Percentiles rank a stretch among this genome's conserved stretches.
These are phyloP conservation scores for Pseudoturritis turrita DNA, from an alignment of 345 rosid species.

Conservation along the genomic window DNA sequence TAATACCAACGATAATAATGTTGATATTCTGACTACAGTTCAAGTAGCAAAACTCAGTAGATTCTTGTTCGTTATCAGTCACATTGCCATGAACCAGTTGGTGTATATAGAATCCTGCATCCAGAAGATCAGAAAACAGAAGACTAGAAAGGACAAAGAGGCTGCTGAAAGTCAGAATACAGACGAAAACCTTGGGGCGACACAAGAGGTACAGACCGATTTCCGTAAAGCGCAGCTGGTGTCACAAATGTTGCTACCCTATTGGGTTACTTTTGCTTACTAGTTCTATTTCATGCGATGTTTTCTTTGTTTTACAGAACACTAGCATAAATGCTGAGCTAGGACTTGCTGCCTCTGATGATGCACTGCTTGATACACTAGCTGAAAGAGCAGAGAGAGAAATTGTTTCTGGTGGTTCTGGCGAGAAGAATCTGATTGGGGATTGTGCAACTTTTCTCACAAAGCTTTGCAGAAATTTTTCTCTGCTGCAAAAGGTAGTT, in stretches of 20 bases:
- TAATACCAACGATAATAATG: conserved; percentile 29
- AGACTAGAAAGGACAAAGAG: conserved; percentile 45
- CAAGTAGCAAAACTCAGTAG: conserved; percentile 79
- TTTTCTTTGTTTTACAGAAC: conserved; percentile 45
- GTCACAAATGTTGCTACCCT: background rate
- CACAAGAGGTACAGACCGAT: conserved; percentile 23
- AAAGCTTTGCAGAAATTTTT: conserved; percentile 84
- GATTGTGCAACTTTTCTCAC: conserved; percentile 74
- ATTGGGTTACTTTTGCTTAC: background rate
- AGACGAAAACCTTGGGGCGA: conserved; percentile 20
- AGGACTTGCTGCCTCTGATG: conserved; percentile 94
- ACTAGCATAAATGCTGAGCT: conserved; percentile 81
- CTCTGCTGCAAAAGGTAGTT: conserved; percentile 78
- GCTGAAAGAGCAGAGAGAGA: conserved; percentile 91
- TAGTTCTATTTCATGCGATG: background rate
- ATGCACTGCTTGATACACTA: conserved; percentile 73
- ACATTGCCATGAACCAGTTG: conserved; percentile 92
- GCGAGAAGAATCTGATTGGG: conserved; percentile 71
- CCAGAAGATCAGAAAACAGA: conserved; percentile 85
- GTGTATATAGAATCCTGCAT: conserved; percentile 85
- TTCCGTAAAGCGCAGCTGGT: background rate
- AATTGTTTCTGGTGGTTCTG: conserved; percentile 64
- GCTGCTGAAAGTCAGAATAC: conserved; percentile 38
- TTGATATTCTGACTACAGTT: conserved; percentile 44
- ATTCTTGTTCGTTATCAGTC: conserved; percentile 77